Evolutionary conservation across 1,284 basidiomycete species (phyloP).

Genomic region (Rhodotorula sp.): DNA sequence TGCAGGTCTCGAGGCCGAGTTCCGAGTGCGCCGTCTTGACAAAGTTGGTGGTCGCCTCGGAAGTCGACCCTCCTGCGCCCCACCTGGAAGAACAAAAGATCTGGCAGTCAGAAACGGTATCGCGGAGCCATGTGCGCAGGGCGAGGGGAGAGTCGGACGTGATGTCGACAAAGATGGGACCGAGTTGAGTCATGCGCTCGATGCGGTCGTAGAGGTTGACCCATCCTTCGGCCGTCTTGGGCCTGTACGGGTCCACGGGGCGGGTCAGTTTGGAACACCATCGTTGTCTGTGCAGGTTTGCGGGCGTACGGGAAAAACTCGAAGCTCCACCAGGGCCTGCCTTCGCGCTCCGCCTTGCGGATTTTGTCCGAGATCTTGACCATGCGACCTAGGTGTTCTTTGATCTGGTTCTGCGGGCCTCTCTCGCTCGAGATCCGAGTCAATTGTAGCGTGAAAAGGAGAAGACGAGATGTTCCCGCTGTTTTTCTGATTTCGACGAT

Average conservation of each 20-base stretch:
- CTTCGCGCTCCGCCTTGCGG: conserved; percentile 33
- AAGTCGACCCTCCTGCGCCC: conserved; percentile 53
- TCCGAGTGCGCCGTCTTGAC: conserved; percentile 88
- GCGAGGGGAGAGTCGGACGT: conserved; percentile 60
- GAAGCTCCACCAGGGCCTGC: conserved; percentile 39
- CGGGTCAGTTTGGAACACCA: too few relatives aligned
- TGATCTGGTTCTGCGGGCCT: background rate
- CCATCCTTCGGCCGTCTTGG: conserved; percentile 62
- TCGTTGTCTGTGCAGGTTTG: background rate
- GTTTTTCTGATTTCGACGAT: too few relatives aligned
- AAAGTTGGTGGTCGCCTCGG: conserved; percentile 61
- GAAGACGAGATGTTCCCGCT: too few relatives aligned
- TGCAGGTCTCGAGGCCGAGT: conserved; percentile 79
- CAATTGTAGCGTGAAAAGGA: too few relatives aligned
- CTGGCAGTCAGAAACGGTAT: background rate
- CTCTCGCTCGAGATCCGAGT: background rate
- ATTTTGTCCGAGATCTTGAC: conserved; percentile 43
- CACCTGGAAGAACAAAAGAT: conserved; percentile 44
- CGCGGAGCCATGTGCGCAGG: background rate
- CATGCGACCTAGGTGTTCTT: conserved; percentile 2
- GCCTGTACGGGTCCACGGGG: conserved; percentile 7
- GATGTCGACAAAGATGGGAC: conserved; percentile 98
- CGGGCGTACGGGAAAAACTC: conserved; percentile 38
- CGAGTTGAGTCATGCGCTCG: conserved; percentile 92
- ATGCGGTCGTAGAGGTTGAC: conserved; percentile 97